Percentiles rank a stretch among this genome's conserved stretches.
Evolutionary conservation across 768 basidiomycete genomes (phyloP).

Genomic region (Tulasnella sp.): DNA sequence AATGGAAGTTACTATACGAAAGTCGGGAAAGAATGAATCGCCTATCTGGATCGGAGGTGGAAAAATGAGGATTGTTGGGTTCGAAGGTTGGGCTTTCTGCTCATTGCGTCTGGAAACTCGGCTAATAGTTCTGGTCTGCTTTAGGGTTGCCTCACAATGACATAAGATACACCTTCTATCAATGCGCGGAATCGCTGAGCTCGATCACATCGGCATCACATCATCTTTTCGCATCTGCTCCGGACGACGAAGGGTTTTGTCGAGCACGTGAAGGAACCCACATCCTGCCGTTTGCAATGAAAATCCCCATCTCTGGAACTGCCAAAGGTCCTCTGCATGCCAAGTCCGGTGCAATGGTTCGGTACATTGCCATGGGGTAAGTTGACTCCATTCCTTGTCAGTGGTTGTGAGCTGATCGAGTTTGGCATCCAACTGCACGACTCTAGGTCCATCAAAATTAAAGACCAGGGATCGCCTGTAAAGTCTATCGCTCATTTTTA

Average conservation of each 20-base stretch:
- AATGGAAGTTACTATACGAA: constrained; percentile 66
- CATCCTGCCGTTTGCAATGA: constrained; percentile 70
- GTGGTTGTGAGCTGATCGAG: neutral
- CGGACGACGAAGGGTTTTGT: constrained; percentile 66
- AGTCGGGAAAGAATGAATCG: constrained; percentile 58
- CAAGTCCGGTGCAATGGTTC: constrained; percentile 64
- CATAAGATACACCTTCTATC: constrained; percentile 80
- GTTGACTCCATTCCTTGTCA: constrained; percentile 39
- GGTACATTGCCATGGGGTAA: constrained; percentile 80
- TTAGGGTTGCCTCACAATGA: constrained; percentile 52
- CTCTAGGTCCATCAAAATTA: constrained; percentile 71
- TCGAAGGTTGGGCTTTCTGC: constrained; percentile 58
- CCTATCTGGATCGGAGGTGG: constrained; percentile 67
- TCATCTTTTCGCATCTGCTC: constrained; percentile 50
- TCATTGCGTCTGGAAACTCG: neutral
- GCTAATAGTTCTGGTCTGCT: neutral
- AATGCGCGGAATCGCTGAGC: constrained; percentile 62
- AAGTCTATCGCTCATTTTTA: constrained; percentile 90
- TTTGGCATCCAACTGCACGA: neutral
- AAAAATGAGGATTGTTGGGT: constrained; percentile 82
- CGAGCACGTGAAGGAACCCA: constrained; percentile 68
- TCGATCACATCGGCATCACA: constrained; percentile 53
- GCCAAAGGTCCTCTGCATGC: constrained; percentile 60
- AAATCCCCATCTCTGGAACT: constrained; percentile 56
- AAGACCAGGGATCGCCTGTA: constrained; percentile 60